Base-by-base conservation (phyloP, 352 stramenopile species). In the Globisporangium cystogenes region DNA sequence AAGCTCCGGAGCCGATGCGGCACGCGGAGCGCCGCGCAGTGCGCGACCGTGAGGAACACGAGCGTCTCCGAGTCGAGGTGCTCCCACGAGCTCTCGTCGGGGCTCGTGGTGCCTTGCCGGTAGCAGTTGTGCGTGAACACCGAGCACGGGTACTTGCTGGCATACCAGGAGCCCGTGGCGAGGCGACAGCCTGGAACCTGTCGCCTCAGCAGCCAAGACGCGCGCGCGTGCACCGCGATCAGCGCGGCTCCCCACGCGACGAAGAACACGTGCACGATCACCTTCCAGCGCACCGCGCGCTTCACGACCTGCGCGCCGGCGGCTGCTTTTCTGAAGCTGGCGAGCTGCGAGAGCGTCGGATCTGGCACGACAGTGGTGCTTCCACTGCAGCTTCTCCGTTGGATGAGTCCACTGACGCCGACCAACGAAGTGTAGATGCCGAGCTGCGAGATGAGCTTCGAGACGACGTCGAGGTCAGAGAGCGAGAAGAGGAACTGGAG, bases 401-500 rank as follows among this genome's bases (percentile, higher is more conserved):
- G 47, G 11, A 56, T 55, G 35, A 40, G 44, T 4, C 33, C 62
- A 2, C 10, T 5, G 4, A 14, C 46, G 23, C 41, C 59, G 24
- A 33, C 36, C 16, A 65, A 31, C n/a, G 48, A 56, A 16, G 27
- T 37, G 53, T 57, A 65, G 31, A 71, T 68, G 36, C 48, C 57
- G 4, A 65, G 1, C 27, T 68, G 64, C 1, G 59, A 51, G 1
- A 71, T 26, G 18, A 71, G 36, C 48, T 53, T 68, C 15, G 54
- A 62, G 16, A 65, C 15, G 14, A 58, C 23, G 24, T 71, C 55
- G 26, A 35, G 46, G 4, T 15, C 16, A 6, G 51, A 40, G 1
- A 53, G 16, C n/a, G 50, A 51, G 27, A 72, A 64, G 8, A 72
- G 36, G 8, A 59, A 43, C 31, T 65, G 60, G 37, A 52, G 54